phyloP scores from a whole-genome alignment of 1,284 basidiomycete genomes.

The Neolentinus lepideus region DNA sequence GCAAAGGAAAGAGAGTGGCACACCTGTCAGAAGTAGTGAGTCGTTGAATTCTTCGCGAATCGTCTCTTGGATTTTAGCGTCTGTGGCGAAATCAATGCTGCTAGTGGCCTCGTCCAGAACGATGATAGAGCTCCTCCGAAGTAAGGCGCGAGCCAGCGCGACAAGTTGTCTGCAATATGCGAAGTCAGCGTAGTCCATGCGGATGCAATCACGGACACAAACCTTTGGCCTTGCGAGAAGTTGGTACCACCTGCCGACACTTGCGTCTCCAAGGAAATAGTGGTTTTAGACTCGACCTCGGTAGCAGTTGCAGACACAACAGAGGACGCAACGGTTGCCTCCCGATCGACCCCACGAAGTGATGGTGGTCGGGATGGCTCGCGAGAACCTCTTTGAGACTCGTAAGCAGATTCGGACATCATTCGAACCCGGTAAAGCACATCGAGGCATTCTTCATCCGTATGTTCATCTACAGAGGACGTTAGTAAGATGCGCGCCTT shows the following conservation, averaged over 20 bases:
- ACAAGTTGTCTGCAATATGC: constrained; percentile 34
- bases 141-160: constrained; percentile 72
- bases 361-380: constrained; percentile 42
- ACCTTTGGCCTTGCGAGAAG: constrained; percentile 81
- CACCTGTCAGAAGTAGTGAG: constrained; percentile 54
- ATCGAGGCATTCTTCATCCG: constrained; percentile 72
- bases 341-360: constrained; percentile 27
- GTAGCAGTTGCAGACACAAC: constrained; percentile 33
- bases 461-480: constrained; percentile 55
- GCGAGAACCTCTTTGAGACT: constrained; percentile 40
- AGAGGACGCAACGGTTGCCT: constrained; percentile 23
- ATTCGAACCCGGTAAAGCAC: constrained; percentile 61
- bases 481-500: constrained; percentile 8
- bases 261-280: constrained; percentile 61
- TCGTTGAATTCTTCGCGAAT: constrained; percentile 75
- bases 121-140: constrained; percentile 71
- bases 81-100: constrained; percentile 71
- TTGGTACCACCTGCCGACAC: constrained; percentile 78
- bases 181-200: not conserved
- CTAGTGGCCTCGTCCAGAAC: constrained; percentile 82
- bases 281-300: constrained; percentile 43
- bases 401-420: constrained; percentile 37
- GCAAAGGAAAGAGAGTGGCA: not conserved
- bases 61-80: constrained; percentile 72
- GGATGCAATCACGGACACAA: constrained; percentile 21